Base-by-base conservation (phyloP, 2,329 filamentous ascomycete genomes). In the Beauveria brongniartii region DNA sequence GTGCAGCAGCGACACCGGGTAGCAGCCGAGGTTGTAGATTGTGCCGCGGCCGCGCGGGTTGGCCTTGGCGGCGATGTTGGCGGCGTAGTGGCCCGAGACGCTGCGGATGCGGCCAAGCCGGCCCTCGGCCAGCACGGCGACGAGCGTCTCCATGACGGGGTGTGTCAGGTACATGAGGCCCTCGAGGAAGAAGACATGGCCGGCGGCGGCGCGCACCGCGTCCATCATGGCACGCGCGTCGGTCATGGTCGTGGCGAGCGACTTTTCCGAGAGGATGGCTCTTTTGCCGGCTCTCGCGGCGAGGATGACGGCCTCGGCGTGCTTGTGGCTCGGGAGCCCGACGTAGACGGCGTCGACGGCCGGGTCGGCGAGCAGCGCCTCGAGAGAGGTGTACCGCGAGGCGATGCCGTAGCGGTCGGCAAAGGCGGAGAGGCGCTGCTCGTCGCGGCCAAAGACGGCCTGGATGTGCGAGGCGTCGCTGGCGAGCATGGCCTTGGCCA, bases 11-110 rank as follows among this genome's bases (percentile, higher is more conserved):
- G 68, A 69, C 24, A 68, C 67, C 2, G 67, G 68, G 26, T 69
- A 69, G 62, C 68, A 69, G 6, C 68, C 68, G 41, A 69, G 61
- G 62, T 69, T 69, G 60, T 69, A 69, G 46, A 69, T 69, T 30
- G 68, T 69, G n/a, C 68, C 68, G 65, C 64, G 67, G 12, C 67
- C 68, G 24, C 67, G 54, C 10, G 68, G 68, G 47, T 69, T 69
- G 55, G 68, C 68, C 55, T 66, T 67, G 26, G 65, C 63, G 61
- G 67, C 68, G 57, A 69, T 69, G 56, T 69, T 64, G 57, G 68
- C 67, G 7, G 68, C 67, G 61, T 69, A 69, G 62, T 69, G 66
- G 37, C 63, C 68, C 3, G 65, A 66, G 18, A 69, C 63, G 37
- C 64, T 63, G 22, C 64, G 64, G 55, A 69, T 37, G 26, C 52